Evolutionary conservation across 192 early-diverging fungal genomes (phyloP).

Genomic region (Coemansia sp.): DNA sequence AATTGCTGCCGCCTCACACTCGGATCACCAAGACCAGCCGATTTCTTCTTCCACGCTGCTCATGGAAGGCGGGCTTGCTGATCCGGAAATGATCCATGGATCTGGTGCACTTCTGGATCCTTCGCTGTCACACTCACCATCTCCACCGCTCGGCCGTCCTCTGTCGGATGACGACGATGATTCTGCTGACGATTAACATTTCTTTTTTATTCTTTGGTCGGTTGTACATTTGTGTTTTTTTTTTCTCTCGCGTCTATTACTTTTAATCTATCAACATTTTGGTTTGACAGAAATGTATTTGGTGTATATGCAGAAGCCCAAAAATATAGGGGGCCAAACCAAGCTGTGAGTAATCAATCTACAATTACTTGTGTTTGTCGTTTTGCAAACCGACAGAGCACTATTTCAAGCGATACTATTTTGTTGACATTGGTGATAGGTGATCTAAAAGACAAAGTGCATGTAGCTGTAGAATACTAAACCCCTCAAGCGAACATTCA

Average conservation of each 20-base stretch:
- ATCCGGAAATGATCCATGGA: not conserved
- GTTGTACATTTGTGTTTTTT: constrained; percentile 4
- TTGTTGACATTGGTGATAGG: too few species aligned
- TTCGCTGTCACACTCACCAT: not conserved
- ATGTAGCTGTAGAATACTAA: too few species aligned
- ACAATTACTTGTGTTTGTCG: too few species aligned
- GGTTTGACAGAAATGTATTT: constrained; percentile 36
- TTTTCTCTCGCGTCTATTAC: not conserved
- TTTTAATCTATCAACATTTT: not conserved
- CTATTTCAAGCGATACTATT: too few species aligned
- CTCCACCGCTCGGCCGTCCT: not conserved
- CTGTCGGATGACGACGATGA: constrained; percentile 13
- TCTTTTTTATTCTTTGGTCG: constrained; percentile 7
- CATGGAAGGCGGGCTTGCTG: not conserved
- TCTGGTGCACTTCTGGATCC: not conserved
- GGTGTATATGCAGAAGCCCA: not conserved
- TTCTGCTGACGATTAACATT: not conserved
- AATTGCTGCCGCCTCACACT: not conserved
- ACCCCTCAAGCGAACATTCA: too few species aligned
- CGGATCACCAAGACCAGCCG: not conserved
- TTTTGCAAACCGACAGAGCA: too few species aligned
- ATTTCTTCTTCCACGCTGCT: not conserved
- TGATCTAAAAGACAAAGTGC: too few species aligned
- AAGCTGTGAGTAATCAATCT: too few species aligned
- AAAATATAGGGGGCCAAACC: too few species aligned